A percentile compares a stretch with the other conserved stretches of the same genome.
Evolutionary conservation across 345 rosid species (phyloP).

Genomic region (Clausena lansium): DNA sequence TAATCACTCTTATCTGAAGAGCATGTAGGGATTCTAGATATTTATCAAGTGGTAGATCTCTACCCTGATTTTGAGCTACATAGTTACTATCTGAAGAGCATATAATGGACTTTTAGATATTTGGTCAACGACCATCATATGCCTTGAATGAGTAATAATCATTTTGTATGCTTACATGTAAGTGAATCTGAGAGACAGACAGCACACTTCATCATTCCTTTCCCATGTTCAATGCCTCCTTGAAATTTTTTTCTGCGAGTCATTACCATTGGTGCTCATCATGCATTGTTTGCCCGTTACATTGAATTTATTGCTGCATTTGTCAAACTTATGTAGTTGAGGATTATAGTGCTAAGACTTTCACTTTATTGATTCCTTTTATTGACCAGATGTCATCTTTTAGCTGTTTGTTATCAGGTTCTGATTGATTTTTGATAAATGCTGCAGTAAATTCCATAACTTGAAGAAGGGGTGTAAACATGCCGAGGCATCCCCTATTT

Average conservation of each 20-base stretch:
- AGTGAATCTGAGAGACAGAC: slow-evolving; percentile 2
- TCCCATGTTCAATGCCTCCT: background rate
- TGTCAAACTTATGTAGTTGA: background rate
- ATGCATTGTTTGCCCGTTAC: slow-evolving; percentile 1
- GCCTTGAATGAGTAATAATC: background rate
- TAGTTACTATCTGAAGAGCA: background rate
- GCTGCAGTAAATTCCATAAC: slow-evolving; percentile 58
- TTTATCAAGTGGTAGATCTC: background rate
- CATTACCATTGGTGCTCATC: background rate
- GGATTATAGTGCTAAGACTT: slow-evolving; percentile 4
- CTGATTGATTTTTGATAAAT: slow-evolving; percentile 10
- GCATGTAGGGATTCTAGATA: background rate
- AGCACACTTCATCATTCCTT: background rate
- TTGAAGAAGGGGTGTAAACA: slow-evolving; percentile 65
- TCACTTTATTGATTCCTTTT: background rate
- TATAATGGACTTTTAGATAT: background rate
- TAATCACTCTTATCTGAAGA: background rate
- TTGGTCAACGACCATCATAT: background rate
- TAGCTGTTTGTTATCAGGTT: slow-evolving; percentile 1
- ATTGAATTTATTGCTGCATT: slow-evolving; percentile 1
- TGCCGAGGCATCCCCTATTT: slow-evolving; percentile 74
- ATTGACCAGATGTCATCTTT: background rate
- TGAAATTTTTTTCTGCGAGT: background rate
- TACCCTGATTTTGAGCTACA: background rate
- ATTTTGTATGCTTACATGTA: background rate